Evolutionary conservation across 345 rosid species (phyloP).

Genomic region (Corchorus olitorius): DNA sequence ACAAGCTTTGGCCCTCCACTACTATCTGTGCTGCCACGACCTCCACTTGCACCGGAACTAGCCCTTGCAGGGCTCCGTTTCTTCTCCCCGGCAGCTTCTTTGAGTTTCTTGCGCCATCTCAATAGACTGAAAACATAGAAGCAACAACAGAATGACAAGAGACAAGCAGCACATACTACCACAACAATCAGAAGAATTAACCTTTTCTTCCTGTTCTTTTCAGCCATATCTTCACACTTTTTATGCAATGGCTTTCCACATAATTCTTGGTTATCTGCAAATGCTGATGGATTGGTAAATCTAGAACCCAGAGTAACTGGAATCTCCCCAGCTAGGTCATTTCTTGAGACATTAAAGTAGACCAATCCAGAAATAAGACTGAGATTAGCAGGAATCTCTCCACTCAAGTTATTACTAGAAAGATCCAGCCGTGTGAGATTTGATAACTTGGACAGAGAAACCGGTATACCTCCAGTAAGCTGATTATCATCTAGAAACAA

Average conservation of each 20-base stretch:
- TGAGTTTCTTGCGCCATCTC: slow-evolving; percentile 82
- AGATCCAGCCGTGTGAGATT: slow-evolving; percentile 69
- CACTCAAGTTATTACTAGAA: slow-evolving; percentile 74
- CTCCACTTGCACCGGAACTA: slow-evolving; percentile 74
- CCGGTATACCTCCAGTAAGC: slow-evolving; percentile 72
- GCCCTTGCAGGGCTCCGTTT: slow-evolving; percentile 83
- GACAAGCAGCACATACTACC: slow-evolving; percentile 55
- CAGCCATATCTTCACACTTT: slow-evolving; percentile 44
- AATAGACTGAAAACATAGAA: slow-evolving; percentile 80
- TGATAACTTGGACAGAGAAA: slow-evolving; percentile 52
- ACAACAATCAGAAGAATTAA: slow-evolving; percentile 60
- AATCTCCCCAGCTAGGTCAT: slow-evolving; percentile 72
- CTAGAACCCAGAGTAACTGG: slow-evolving; percentile 58
- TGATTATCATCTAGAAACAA: slow-evolving; percentile 63
- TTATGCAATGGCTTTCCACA: slow-evolving; percentile 72
- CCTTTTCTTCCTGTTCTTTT: slow-evolving; percentile 52
- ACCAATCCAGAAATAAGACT: slow-evolving; percentile 46
- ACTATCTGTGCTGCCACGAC: slow-evolving; percentile 79
- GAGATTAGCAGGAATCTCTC: slow-evolving; percentile 67
- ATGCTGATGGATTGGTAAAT: slow-evolving; percentile 60
- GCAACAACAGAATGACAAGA: slow-evolving; percentile 77
- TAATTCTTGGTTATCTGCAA: slow-evolving; percentile 54
- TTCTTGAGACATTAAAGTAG: slow-evolving; percentile 74
- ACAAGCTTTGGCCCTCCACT: slow-evolving; percentile 93
- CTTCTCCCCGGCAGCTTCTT: slow-evolving; percentile 77